Base-by-base conservation (phyloP, 257 asterid species). In the Schizonepeta tenuifolia region DNA sequence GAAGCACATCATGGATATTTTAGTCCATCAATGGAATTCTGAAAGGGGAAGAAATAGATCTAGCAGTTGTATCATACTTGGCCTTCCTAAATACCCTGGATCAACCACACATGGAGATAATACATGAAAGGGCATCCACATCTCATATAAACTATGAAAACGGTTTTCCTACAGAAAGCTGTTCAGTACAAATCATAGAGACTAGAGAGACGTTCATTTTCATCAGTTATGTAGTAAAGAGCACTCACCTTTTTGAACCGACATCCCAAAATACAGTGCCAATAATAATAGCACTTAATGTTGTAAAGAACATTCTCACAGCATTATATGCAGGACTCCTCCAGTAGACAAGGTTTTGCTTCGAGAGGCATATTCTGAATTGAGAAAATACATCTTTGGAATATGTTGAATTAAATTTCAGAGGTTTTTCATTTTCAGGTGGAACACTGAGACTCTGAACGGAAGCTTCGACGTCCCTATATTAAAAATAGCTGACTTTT, bases 291-390 rank as follows among this genome's bases (percentile, higher is more conserved):
- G 96, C 98, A 74, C 89, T 80, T 62, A 84, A 7, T 6, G 96
- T 88, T 33, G 98, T 92, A 61, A 88, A 92, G 81, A 88, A 78
- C 74, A 92, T 6, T 71, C 98, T 86, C 83, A 92, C 96, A 33
- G 84, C 90, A 83, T 88, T 90, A 53, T 88, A 90, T 2, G 83
- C 55, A 15, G 98, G 96, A 77, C 96, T 92, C 73, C 98, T 85
- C 98, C 96, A 90, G 46, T 92, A 92, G 51, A 92, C 88, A 40
- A 88, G 80, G 59, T 76, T 86, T 86, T 92, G 96, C 82, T 92
- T 90, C 96, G 92, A 85, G 47, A 86, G 82, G 81, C 96, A 90
- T 49, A 83, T 78, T 75, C 22, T 64, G 73, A 90, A 87, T 72
- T 92, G 98, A 54, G 91, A 85, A 50, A 79, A 33, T 54, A 70